These are phyloP conservation scores for Epichloe scottii DNA, from an alignment of 2,329 filamentous ascomycete genomes.

Conservation along the genomic window DNA sequence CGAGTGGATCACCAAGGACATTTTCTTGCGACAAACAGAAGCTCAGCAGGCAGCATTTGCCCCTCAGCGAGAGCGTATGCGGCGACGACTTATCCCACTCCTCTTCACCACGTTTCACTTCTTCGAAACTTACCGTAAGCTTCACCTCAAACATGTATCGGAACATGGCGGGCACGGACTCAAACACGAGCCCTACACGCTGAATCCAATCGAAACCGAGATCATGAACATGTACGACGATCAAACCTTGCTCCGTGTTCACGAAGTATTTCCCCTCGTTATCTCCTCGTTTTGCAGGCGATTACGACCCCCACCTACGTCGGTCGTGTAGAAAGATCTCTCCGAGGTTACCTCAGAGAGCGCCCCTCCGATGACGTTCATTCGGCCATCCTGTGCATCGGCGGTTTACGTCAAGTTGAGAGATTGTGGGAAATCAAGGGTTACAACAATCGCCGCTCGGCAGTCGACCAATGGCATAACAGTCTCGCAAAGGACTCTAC, in stretches of 20 bases:
- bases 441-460: constrained; percentile 45
- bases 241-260: constrained; percentile 47
- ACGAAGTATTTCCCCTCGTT: constrained; percentile 52
- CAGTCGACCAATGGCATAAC: constrained; percentile 49
- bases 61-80: constrained; percentile 50
- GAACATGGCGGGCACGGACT: constrained; percentile 40
- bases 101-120: constrained; percentile 57
- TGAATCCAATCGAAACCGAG: constrained; percentile 49
- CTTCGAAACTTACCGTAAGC: constrained; percentile 49
- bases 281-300: constrained; percentile 52
- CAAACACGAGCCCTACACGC: constrained; percentile 38
- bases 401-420: constrained; percentile 50
- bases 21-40: constrained; percentile 47
- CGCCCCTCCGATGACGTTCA: constrained; percentile 51
- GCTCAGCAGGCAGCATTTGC: constrained; percentile 44
- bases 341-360: constrained; percentile 51
- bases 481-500: constrained; percentile 36
- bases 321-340: constrained; percentile 46
- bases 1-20: constrained; percentile 52
- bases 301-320: constrained; percentile 50
- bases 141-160: constrained; percentile 44
- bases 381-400: constrained; percentile 45
- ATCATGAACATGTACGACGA: constrained; percentile 56
- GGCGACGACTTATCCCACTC: constrained; percentile 48
- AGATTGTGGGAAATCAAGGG: constrained; percentile 54